These are phyloP conservation scores for Chlorella sp. DNA, from an alignment of 139 green algal species.

Conservation along the genomic window DNA sequence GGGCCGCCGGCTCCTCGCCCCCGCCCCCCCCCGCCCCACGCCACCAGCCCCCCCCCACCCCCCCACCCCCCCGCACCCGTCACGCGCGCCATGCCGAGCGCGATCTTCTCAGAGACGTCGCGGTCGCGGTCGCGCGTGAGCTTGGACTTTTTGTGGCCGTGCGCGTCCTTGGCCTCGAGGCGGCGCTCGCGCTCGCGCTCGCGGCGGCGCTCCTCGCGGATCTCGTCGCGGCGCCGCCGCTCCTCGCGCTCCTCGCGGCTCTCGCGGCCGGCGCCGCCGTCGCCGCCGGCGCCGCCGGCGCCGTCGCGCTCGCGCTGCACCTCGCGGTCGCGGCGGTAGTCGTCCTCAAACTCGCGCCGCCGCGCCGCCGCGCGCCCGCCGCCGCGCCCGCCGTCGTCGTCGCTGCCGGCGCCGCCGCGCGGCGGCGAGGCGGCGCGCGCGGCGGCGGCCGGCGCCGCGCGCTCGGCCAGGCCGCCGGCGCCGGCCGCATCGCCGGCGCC, in stretches of 20 bases:
- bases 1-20: not conserved
- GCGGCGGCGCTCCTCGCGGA: slow-evolving; percentile 73
- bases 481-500: too few relatives aligned
- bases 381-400: not conserved
- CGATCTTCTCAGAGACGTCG: slow-evolving; percentile 92
- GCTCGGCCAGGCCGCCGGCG: too few relatives aligned
- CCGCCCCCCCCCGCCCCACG: not conserved
- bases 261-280: slow-evolving; percentile 29
- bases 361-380: slow-evolving; percentile 15
- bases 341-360: not conserved
- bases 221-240: slow-evolving; percentile 76
- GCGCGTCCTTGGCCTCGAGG: slow-evolving; percentile 73
- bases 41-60: not conserved
- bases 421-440: not conserved
- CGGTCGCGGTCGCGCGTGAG: slow-evolving; percentile 93
- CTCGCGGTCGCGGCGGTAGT: not conserved
- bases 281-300: slow-evolving; percentile 5
- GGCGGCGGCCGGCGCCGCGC: too few relatives aligned
- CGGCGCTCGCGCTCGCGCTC: slow-evolving; percentile 92
- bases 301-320: slow-evolving; percentile 11
- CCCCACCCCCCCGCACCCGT: not conserved
- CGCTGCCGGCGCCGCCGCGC: slow-evolving; percentile 5
- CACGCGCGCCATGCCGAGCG: slow-evolving; percentile 70
- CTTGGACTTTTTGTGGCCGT: slow-evolving; percentile 87
- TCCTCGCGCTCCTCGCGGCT: slow-evolving; percentile 76